Evolutionary conservation across 305 asterid species (phyloP).

Genomic region (Fraxinus baroniana): DNA sequence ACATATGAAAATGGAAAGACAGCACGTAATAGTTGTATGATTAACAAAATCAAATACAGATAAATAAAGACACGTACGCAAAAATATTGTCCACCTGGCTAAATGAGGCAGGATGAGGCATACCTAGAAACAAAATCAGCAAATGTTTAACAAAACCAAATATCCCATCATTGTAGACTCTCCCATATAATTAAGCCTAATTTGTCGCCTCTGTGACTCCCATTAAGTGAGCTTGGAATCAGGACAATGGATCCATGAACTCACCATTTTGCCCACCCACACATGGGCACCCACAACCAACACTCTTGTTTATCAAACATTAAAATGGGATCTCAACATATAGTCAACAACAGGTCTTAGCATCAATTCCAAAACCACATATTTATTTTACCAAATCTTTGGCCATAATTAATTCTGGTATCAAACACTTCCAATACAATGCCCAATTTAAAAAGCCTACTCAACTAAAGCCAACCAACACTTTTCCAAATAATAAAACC

Average conservation of each 20-base stretch:
- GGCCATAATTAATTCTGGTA: neutral
- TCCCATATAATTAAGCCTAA: neutral
- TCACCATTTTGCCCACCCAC: neutral
- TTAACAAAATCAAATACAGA: neutral
- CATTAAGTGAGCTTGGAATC: neutral
- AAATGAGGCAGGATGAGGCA: neutral
- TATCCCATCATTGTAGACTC: neutral
- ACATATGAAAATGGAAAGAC: neutral
- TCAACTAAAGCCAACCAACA: neutral
- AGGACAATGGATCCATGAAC: neutral
- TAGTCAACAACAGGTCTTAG: neutral
- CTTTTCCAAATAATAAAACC: neutral
- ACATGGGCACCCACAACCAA: neutral
- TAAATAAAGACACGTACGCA: neutral
- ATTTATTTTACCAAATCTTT: neutral
- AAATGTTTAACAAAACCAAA: neutral
- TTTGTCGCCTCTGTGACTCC: neutral
- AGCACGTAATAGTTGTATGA: neutral
- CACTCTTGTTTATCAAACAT: neutral
- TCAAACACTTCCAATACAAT: neutral
- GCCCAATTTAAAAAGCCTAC: neutral
- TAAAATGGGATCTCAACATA: neutral
- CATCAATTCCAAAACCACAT: neutral
- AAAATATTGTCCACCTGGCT: neutral
- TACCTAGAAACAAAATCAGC: neutral